Evolutionary conservation across 2,329 filamentous ascomycete species (phyloP).

Genomic region (Penicillium occitanis): DNA sequence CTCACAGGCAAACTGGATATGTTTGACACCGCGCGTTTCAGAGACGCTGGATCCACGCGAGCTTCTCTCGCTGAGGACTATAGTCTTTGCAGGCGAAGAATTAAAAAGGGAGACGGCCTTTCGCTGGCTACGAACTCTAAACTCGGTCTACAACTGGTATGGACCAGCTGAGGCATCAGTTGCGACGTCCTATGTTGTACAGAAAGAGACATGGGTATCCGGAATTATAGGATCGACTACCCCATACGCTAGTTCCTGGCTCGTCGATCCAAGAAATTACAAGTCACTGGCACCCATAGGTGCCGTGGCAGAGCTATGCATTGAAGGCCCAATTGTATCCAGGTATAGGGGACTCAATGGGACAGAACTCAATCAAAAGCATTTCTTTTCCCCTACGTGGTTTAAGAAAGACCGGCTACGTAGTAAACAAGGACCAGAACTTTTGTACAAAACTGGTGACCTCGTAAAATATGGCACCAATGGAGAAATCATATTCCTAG

Average conservation of each 20-base stretch:
- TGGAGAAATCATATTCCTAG: conserved; percentile 30
- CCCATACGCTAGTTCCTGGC: conserved; percentile 30
- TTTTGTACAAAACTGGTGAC: conserved; percentile 36
- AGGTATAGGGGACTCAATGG: background rate
- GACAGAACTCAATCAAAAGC: background rate
- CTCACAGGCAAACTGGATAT: conserved; percentile 45
- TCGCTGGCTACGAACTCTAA: background rate
- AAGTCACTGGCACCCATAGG: conserved; percentile 38
- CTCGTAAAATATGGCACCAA: conserved; percentile 26
- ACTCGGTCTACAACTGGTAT: conserved; percentile 9
- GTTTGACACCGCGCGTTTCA: conserved; percentile 60
- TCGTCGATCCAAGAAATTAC: conserved; percentile 33
- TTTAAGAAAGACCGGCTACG: background rate
- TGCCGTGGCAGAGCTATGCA: conserved; percentile 44
- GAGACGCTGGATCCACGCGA: conserved; percentile 26
- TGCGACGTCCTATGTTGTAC: background rate
- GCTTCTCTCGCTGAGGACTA: conserved; percentile 36
- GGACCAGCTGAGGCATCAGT: conserved; percentile 17
- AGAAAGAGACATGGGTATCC: background rate
- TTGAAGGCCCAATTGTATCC: conserved; percentile 44
- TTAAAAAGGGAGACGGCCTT: conserved; percentile 1
- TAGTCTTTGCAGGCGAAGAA: conserved; percentile 40
- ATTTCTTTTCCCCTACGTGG: conserved; percentile 2
- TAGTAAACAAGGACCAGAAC: background rate
- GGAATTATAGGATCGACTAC: conserved; percentile 26